Base-by-base conservation (phyloP, 441 rosid genomes). In the Gossypium davidsonii region DNA sequence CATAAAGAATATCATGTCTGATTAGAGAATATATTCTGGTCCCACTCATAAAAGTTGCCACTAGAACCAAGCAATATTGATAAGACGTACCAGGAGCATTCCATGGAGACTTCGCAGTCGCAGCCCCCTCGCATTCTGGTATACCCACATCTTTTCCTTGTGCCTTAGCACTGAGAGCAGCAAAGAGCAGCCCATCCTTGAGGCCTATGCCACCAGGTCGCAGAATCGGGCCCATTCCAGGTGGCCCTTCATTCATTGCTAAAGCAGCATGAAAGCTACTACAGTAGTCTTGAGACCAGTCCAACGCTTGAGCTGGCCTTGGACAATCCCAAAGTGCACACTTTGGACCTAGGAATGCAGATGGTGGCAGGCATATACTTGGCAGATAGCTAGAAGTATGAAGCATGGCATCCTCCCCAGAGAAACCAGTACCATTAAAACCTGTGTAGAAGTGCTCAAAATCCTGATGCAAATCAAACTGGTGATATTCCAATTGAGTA, bases 271-370 rank as follows among this genome's bases (percentile, higher is more conserved):
- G 99, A 84, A 91, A 95, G 82, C 89, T 89, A 78, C 96, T 93
- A 85, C 99, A 95, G 78, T 93, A 95, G 76, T 91, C 93, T 82
- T 83, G 96, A 79, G 75, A 90, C 97, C 95, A 90, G 67, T 87
- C 95, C 69, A 87, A 76, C 20, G 87, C 97, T 80, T 87, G 98
- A 75, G 94, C 94, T 68, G 99, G 99, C 83, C 99, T 83, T 37
- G 96, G 93, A 70, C 99, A 95, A 80, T 95, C 99, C 99, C 98
- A 95, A 80, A 95, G 98, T 2, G 98, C 90, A 81, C 99, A 95
- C 81, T 89, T 95, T 26, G 99, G 99, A 58, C 99, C 98, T 73
- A 95, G 79, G 84, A 93, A 95, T 34, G 98, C 98, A 77, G 98
- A 86, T 6, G 97, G 96, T 18, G 98, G 98, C 57, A 86, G 95